A percentile compares a stretch with the other conserved stretches of the same genome.
Evolutionary conservation across 768 basidiomycete genomes (phyloP).

Genomic region (Tubosaeta sp.): DNA sequence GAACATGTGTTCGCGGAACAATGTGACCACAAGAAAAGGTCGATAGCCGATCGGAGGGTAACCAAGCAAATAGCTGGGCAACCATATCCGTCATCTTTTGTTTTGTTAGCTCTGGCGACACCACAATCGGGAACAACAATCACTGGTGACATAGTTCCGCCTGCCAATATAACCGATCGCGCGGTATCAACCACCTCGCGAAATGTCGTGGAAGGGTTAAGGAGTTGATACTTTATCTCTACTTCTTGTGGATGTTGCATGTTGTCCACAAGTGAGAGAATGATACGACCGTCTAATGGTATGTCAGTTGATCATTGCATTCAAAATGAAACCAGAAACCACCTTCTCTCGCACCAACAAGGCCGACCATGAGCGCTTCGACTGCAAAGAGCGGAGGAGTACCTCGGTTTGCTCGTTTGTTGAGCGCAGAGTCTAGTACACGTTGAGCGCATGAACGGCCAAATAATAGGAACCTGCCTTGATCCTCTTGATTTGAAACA

Average conservation of each 20-base stretch:
- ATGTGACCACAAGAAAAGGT: conserved; percentile 93
- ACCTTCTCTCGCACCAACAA: conserved; percentile 81
- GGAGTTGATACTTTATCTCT: conserved; percentile 83
- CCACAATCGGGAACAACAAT: conserved; percentile 21
- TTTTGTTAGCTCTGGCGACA: conserved; percentile 4
- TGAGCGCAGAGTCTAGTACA: conserved; percentile 5
- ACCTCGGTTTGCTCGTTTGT: conserved; percentile 29
- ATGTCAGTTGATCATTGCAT: not conserved
- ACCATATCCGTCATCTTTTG: conserved; percentile 81
- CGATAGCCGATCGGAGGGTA: conserved; percentile 58
- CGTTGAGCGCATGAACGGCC: not conserved
- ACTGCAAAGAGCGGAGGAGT: conserved; percentile 78
- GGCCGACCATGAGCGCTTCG: conserved; percentile 71
- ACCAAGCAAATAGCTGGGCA: conserved; percentile 69
- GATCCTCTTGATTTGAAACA: conserved; percentile 41
- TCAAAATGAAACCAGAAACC: not conserved
- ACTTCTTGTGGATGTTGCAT: conserved; percentile 40
- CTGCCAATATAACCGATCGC: conserved; percentile 84
- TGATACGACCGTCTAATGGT: conserved; percentile 69
- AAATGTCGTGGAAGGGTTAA: conserved; percentile 89
- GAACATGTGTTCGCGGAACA: conserved; percentile 75
- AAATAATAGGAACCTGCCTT: conserved; percentile 10
- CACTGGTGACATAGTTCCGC: conserved; percentile 99
- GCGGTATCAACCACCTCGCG: conserved; percentile 78
- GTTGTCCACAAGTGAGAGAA: conserved; percentile 44